Percentiles rank a stretch among this genome's conserved stretches.
These are phyloP conservation scores for Taphrina confusa DNA, from an alignment of 1,139 yeast species.

Conservation along the genomic window DNA sequence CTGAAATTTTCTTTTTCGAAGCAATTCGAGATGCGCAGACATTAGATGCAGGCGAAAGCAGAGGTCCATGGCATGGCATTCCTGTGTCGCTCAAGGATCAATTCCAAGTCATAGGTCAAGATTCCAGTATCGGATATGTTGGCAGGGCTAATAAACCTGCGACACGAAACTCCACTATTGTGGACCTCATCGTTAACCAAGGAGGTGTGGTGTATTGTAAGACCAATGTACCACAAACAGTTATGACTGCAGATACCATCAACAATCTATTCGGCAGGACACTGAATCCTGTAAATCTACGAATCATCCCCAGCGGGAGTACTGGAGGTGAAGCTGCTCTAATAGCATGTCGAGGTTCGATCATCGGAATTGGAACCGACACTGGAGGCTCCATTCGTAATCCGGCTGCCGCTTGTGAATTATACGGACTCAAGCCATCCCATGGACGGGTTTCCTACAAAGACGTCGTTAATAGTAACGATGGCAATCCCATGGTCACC, in stretches of 20 bases:
- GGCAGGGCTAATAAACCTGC: slow-evolving; percentile 48
- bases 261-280: slow-evolving; percentile 50
- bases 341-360: slow-evolving; percentile 52
- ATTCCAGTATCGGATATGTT: slow-evolving; percentile 56
- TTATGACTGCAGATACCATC: slow-evolving; percentile 50
- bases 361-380: slow-evolving; percentile 59
- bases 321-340: slow-evolving; percentile 62
- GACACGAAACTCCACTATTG: slow-evolving; percentile 47
- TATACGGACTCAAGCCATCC: slow-evolving; percentile 45
- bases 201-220: slow-evolving; percentile 68
- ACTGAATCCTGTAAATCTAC: slow-evolving; percentile 51
- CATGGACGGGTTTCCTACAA: slow-evolving; percentile 50
- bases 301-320: slow-evolving; percentile 58
- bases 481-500: slow-evolving; percentile 5
- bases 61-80: slow-evolving; percentile 65
- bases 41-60: slow-evolving; percentile 52
- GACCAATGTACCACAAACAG: slow-evolving; percentile 59
- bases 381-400: slow-evolving; percentile 62
- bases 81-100: slow-evolving; percentile 71
- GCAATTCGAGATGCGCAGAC: slow-evolving; percentile 52
- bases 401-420: slow-evolving; percentile 56
- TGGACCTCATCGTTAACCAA: slow-evolving; percentile 48
- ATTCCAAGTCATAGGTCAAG: slow-evolving; percentile 49
- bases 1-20: slow-evolving; percentile 44
- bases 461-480: slow-evolving; percentile 37